phyloP scores from a whole-genome alignment of 495 filamentous ascomycete genomes.

The Neurospora sublineolata region DNA sequence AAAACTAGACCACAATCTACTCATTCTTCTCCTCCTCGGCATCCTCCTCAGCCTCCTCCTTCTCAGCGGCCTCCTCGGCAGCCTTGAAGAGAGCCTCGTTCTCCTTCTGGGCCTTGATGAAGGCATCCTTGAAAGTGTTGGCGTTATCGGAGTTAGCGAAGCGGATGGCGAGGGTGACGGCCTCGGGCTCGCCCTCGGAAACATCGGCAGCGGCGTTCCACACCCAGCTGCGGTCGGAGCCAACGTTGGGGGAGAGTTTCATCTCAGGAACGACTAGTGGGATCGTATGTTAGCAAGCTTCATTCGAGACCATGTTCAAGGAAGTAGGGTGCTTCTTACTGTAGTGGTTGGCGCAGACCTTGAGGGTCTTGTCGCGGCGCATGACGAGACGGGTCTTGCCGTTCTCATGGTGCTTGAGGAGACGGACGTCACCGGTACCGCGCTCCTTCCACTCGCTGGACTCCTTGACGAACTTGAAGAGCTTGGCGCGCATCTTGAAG shows the following conservation, averaged over 20 bases:
- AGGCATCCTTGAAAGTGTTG: constrained; percentile 95
- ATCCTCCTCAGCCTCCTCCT: constrained; percentile 16
- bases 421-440: constrained; percentile 88
- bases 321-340: constrained; percentile 45
- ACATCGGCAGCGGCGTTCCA: constrained; percentile 98
- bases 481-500: constrained; percentile 99
- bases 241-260: constrained; percentile 96
- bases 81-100: constrained; percentile 74
- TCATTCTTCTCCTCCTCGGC: constrained; percentile 18
- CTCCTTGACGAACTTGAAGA: constrained; percentile 93
- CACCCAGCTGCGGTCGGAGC: constrained; percentile 96
- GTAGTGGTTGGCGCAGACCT: constrained; percentile 99
- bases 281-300: constrained; percentile 2
- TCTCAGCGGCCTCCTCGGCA: constrained; percentile 23
- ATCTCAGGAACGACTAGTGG: constrained; percentile 89
- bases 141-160: constrained; percentile 98
- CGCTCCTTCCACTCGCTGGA: constrained; percentile 97
- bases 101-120: constrained; percentile 95
- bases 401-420: constrained; percentile 98
- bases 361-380: constrained; percentile 98
- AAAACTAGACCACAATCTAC: background rate
- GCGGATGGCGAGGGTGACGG: constrained; percentile 89
- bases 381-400: constrained; percentile 96
- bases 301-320: too few relatives aligned
- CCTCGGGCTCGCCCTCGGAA: constrained; percentile 94